Conservation (phyloP, 345 rosid species). For the Populus deltoides region DNA sequence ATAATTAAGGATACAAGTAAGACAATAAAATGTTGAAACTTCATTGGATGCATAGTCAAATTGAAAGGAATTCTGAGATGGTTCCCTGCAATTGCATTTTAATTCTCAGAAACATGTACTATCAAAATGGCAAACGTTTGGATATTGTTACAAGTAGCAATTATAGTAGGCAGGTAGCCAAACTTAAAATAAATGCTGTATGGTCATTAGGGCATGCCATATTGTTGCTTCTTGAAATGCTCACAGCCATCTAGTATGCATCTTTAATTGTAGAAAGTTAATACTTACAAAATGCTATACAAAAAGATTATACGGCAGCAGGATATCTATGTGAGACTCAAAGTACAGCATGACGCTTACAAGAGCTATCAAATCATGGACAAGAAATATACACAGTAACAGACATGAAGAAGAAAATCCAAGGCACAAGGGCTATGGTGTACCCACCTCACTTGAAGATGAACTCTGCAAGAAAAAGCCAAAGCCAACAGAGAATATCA, state of each 20-base stretch:
- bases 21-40: not conserved
- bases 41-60: not conserved
- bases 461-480: constrained; percentile 11
- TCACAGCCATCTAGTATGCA: not conserved
- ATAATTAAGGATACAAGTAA: not conserved
- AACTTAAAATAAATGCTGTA: not conserved
- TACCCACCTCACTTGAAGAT: constrained; percentile 26
- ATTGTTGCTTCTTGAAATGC: not conserved
- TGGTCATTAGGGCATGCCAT: not conserved
- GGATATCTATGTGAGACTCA: not conserved
- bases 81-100: not conserved
- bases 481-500: constrained; percentile 19
- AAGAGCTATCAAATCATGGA: not conserved
- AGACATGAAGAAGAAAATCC: not conserved
- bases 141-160: not conserved
- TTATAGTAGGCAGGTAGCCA: not conserved
- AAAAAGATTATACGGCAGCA: not conserved
- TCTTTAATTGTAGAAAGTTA: not conserved
- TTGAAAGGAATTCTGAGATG: not conserved
- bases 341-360: not conserved
- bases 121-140: not conserved
- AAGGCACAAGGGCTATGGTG: not conserved
- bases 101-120: not conserved
- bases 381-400: not conserved
- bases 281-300: not conserved